Evolutionary conservation across 2,329 filamentous ascomycete species (phyloP).

Genomic region (Hypoxylon sp.): DNA sequence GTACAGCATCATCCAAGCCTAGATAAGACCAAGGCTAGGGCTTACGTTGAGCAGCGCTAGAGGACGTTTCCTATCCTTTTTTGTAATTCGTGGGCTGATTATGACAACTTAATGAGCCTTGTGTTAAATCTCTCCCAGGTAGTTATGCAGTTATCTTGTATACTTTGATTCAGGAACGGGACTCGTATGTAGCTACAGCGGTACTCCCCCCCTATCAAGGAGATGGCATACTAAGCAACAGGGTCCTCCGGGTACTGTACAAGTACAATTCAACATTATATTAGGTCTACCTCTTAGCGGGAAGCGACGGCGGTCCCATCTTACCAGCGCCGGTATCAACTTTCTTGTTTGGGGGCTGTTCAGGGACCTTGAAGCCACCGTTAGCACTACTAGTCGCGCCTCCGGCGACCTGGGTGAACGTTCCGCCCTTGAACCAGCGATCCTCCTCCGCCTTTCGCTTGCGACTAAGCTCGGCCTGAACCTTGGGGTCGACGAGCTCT

Average conservation of each 20-base stretch:
- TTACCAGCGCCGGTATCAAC: conserved; percentile 73
- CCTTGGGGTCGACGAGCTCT: conserved; percentile 94
- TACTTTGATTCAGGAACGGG: background rate
- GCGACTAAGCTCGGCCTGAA: conserved; percentile 85
- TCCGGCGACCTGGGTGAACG: conserved; percentile 86
- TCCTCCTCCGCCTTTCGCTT: conserved; percentile 96
- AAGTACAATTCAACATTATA: background rate
- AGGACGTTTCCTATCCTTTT: background rate
- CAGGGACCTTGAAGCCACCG: conserved; percentile 85
- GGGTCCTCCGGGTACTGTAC: background rate
- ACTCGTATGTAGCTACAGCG: background rate
- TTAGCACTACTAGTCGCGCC: conserved; percentile 54
- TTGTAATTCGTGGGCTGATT: background rate
- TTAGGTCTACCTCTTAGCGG: conserved; percentile 44
- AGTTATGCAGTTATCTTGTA: background rate
- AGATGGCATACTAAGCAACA: background rate
- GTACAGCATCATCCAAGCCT: background rate
- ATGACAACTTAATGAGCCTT: background rate
- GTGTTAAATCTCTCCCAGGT: background rate
- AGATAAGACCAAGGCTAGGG: background rate
- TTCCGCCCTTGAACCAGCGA: conserved; percentile 96
- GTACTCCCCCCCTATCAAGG: background rate
- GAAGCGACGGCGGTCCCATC: conserved; percentile 53
- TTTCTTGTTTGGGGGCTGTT: conserved; percentile 79
- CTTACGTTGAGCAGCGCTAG: background rate